A percentile compares a stretch with the other conserved stretches of the same genome.
Evolutionary conservation across 169 alveolate genomes (phyloP).

Genomic region (Theileria orientalis): DNA sequence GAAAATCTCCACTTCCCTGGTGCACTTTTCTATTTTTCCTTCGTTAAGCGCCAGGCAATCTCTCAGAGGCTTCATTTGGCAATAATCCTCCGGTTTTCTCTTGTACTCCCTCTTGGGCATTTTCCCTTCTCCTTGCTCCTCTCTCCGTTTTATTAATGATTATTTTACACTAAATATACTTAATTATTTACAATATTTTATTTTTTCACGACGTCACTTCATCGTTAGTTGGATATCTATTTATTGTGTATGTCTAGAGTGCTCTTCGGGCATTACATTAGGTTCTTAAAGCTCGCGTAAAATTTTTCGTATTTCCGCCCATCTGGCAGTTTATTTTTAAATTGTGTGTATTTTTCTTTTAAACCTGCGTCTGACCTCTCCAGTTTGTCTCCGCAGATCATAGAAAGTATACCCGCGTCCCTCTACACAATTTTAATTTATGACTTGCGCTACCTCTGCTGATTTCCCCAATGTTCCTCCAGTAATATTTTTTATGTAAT

Average conservation of each 20-base stretch:
- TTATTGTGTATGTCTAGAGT: no score
- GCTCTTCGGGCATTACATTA: no score
- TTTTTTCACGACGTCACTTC: no score
- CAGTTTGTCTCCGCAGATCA: background rate
- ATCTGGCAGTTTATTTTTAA: no score
- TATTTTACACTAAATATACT: background rate
- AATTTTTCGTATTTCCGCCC: no score
- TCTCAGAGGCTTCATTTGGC: conserved; percentile 82
- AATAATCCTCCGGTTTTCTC: conserved; percentile 64
- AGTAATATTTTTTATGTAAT: background rate
- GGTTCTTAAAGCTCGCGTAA: no score
- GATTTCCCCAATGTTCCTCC: background rate
- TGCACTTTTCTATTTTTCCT: conserved; percentile 76
- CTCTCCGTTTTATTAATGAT: background rate
- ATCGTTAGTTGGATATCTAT: no score
- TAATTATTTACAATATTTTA: background rate
- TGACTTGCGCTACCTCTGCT: background rate
- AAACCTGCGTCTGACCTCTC: no score
- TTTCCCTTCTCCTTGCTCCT: background rate
- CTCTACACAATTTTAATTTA: background rate
- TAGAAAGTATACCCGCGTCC: background rate
- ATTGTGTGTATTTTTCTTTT: no score
- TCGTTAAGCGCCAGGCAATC: conserved; percentile 73
- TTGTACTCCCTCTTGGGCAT: conserved; percentile 61
- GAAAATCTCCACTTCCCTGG: conserved; percentile 73